A percentile compares a stretch with the other conserved stretches of the same genome.
These are phyloP conservation scores for Boletus eberwhitei DNA, from an alignment of 768 basidiomycete genomes.

Conservation along the genomic window DNA sequence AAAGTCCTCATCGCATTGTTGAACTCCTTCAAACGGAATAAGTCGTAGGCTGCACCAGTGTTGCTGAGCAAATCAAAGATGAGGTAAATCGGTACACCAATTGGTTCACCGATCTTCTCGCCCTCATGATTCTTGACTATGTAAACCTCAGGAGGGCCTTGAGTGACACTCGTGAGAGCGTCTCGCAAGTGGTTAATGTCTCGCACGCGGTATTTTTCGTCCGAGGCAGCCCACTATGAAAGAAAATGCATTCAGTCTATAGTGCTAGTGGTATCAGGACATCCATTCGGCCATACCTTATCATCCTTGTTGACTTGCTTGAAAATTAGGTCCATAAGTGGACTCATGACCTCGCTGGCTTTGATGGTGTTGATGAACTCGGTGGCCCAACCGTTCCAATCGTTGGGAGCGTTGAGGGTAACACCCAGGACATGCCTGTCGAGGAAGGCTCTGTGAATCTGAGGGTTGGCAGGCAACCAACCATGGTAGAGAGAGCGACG, in stretches of 20 bases:
- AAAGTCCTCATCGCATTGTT: background rate
- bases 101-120: slow-evolving; percentile 12
- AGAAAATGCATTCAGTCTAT: background rate
- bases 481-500: background rate
- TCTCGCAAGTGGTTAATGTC: background rate
- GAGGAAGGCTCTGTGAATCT: background rate
- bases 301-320: background rate
- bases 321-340: background rate
- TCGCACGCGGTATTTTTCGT: background rate
- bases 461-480: background rate
- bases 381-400: background rate
- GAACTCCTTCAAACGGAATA: slow-evolving; percentile 10
- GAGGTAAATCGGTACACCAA: slow-evolving; percentile 18
- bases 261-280: background rate
- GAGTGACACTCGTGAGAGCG: background rate
- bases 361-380: background rate
- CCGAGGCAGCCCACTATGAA: background rate
- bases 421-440: background rate
- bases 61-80: slow-evolving; percentile 22
- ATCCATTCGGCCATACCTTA: background rate
- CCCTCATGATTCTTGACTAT: background rate
- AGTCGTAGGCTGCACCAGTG: slow-evolving; percentile 17
- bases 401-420: background rate
- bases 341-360: background rate
- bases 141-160: background rate